Percentiles rank a stretch among this genome's conserved stretches.
phyloP scores from a whole-genome alignment of 2,329 filamentous ascomycete species.

The Diplodia intermedia region DNA sequence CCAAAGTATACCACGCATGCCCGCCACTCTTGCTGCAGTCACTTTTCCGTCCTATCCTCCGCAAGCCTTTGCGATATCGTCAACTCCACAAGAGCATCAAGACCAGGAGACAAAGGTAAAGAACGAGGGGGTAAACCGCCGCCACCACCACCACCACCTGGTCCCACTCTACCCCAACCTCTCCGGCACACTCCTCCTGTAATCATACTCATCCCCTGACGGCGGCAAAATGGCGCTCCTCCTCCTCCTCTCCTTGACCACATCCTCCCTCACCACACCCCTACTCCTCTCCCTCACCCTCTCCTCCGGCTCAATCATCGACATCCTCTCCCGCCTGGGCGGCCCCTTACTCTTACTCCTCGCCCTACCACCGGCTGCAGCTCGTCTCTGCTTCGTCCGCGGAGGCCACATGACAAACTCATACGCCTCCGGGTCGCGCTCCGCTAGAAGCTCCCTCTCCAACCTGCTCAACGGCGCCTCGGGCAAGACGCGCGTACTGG shows the following conservation, averaged over 20 bases:
- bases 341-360: constrained; percentile 24
- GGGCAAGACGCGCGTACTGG: constrained; percentile 50
- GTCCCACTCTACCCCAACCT: not conserved
- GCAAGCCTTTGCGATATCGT: not conserved
- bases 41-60: not conserved
- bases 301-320: not conserved
- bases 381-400: constrained; percentile 30
- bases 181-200: constrained; percentile 20
- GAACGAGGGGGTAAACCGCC: not conserved
- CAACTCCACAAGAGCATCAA: not conserved
- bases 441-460: constrained; percentile 51
- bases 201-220: not conserved
- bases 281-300: not conserved
- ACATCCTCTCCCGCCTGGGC: not conserved
- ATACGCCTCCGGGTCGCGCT: constrained; percentile 52
- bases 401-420: constrained; percentile 50
- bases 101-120: not conserved
- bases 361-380: not conserved
- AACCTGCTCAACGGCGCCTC: constrained; percentile 55
- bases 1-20: not conserved
- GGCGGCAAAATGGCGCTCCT: not conserved
- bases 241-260: constrained; percentile 21
- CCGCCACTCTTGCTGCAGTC: not conserved
- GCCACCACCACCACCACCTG: too few relatives aligned
- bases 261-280: not conserved